Evolutionary conservation across 1,139 yeast species (phyloP).

Genomic region (Lodderomyces margitis): DNA sequence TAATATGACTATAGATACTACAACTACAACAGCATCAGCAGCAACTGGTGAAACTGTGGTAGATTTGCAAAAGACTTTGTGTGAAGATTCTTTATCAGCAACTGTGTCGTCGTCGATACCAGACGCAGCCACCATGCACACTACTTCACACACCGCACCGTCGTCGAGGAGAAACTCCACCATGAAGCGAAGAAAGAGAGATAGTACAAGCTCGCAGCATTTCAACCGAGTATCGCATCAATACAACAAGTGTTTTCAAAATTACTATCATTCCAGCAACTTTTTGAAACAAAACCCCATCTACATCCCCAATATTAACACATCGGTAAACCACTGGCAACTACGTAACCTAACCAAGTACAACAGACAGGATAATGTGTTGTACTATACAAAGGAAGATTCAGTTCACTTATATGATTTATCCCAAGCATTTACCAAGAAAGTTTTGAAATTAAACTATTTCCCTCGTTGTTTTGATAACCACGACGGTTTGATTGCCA

Average conservation of each 20-base stretch:
- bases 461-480: slow-evolving; percentile 73
- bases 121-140: no score
- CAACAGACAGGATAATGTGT: slow-evolving; percentile 26
- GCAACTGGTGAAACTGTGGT: not conserved
- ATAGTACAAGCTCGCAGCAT: slow-evolving; percentile 3
- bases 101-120: not conserved
- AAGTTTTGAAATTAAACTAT: slow-evolving; percentile 42
- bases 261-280: slow-evolving; percentile 43
- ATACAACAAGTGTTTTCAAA: slow-evolving; percentile 42
- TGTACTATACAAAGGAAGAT: slow-evolving; percentile 36
- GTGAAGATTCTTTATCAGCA: not conserved
- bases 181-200: slow-evolving; percentile 5
- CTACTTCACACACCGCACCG: not conserved
- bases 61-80: slow-evolving; percentile 1
- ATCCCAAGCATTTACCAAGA: slow-evolving; percentile 1
- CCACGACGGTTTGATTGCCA: slow-evolving; percentile 51
- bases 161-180: slow-evolving; percentile 2
- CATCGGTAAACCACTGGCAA: slow-evolving; percentile 76
- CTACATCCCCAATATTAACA: slow-evolving; percentile 31
- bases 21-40: not conserved
- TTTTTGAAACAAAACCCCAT: slow-evolving; percentile 38
- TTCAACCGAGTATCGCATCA: slow-evolving; percentile 14
- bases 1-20: not conserved
- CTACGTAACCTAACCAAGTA: slow-evolving; percentile 69
- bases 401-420: slow-evolving; percentile 28